Conservation (phyloP, 768 basidiomycete species). For the Termitomyces sp. region DNA sequence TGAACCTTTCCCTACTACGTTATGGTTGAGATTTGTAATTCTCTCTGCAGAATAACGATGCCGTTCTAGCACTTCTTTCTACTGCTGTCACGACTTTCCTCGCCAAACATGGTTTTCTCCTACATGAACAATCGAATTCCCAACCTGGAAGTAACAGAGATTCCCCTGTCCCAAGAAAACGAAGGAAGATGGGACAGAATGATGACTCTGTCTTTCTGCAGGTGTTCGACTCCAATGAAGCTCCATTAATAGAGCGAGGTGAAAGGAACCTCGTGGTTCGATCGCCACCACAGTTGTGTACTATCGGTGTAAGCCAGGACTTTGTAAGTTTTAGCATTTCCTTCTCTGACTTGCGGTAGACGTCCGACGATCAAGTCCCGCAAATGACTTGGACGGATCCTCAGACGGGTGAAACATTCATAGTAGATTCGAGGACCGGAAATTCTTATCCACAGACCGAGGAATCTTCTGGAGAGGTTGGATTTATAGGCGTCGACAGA, state of each 20-base stretch:
- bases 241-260: background rate
- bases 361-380: slow-evolving; percentile 18
- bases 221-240: background rate
- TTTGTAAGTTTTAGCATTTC: background rate
- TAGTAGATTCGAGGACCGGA: slow-evolving; percentile 66
- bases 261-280: background rate
- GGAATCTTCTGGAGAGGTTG: slow-evolving; percentile 5
- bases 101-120: slow-evolving; percentile 52
- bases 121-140: slow-evolving; percentile 15
- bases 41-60: slow-evolving; percentile 47
- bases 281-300: background rate
- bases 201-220: slow-evolving; percentile 33
- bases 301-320: slow-evolving; percentile 1
- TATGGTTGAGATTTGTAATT: slow-evolving; percentile 7
- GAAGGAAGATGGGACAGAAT: slow-evolving; percentile 34
- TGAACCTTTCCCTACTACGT: background rate
- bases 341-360: slow-evolving; percentile 5
- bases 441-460: slow-evolving; percentile 45
- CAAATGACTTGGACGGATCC: slow-evolving; percentile 59
- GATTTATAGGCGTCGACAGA: background rate
- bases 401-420: slow-evolving; percentile 48
- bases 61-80: slow-evolving; percentile 50
- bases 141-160: background rate
- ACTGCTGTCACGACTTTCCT: slow-evolving; percentile 60
- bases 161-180: slow-evolving; percentile 43